Base-by-base conservation (phyloP, 257 asterid species). In the Schizonepeta tenuifolia region DNA sequence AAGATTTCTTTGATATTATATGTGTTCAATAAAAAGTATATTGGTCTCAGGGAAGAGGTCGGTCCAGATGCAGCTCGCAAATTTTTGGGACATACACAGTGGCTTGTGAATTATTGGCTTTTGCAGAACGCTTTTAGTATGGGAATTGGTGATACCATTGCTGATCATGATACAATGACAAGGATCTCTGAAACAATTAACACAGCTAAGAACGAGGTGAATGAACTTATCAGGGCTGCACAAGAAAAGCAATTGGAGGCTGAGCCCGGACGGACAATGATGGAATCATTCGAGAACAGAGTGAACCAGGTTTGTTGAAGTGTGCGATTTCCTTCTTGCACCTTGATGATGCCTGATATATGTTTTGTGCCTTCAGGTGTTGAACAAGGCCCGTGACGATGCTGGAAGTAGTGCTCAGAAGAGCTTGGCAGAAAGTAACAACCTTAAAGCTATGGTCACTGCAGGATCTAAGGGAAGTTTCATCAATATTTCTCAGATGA, bases 391-490 rank as follows among this genome's bases (percentile, higher is more conserved):
- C 8, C 98, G 99, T 88, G 99, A 95, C 79, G 99, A 95, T 83
- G 99, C 99, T 83, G 99, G 99, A 81, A 95, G 98, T 76, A 88
- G 96, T 88, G 99, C 99, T 35, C 97, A 95, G 73, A 92, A 87
- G 85, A 95, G 97, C 69, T 87, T 95, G 81, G 85, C 99, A 35
- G 99, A 95, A 84, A 90, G 97, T 74, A 95, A 95, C 83, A 95
- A 95, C 80, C 96, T 95, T 36, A 95, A 95, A 86, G 98, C 99
- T 70, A 95, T 95, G 99, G 99, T 95, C 57, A 95, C 99, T 44
- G 99, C 99, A 26, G 99, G 99, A 62, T 95, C 99, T 7, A 92
- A 95, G 87, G 99, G 99, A 71, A 95, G 99, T 90, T 95, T 95
- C 78, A 95, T 95, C 66, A 95, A 95, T 78, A 95, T 95, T 59